Evolutionary conservation across 805 yeast genomes (phyloP).

Genomic region (Candida maris): DNA sequence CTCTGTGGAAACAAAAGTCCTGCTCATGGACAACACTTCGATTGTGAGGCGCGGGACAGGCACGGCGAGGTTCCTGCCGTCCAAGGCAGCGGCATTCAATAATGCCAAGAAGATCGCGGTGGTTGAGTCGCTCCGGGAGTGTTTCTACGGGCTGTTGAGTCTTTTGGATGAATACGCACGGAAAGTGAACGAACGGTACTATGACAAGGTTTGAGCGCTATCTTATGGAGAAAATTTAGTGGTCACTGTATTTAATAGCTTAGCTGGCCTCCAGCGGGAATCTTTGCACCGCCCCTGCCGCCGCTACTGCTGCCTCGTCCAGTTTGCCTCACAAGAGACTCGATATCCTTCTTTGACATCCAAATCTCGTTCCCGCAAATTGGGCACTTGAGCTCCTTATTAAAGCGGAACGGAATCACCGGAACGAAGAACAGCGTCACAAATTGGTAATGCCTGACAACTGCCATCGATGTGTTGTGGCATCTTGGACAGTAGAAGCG

Average conservation of each 20-base stretch:
- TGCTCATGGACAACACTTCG: conserved; percentile 42
- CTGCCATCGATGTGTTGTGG: conserved; percentile 26
- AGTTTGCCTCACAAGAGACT: conserved; percentile 1
- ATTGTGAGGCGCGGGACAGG: conserved; percentile 40
- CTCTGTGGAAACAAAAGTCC: conserved; percentile 33
- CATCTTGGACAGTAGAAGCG: conserved; percentile 25
- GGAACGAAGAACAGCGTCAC: conserved; percentile 27
- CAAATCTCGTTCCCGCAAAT: conserved; percentile 21
- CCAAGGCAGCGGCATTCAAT: conserved; percentile 32
- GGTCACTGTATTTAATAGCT: too few relatives aligned
- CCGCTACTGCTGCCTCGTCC: not conserved
- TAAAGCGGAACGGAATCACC: conserved; percentile 22
- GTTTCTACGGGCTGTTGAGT: conserved; percentile 36
- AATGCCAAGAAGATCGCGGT: conserved; percentile 47
- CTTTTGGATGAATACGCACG: conserved; percentile 28
- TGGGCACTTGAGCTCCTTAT: conserved; percentile 22
- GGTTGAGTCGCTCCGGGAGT: conserved; percentile 42
- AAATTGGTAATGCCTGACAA: conserved; percentile 20
- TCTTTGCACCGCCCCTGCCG: not conserved
- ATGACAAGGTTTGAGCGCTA: conserved; percentile 7
- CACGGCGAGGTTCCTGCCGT: conserved; percentile 31
- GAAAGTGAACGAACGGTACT: conserved; percentile 23
- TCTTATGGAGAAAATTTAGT: too few relatives aligned
- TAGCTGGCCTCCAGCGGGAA: not conserved
- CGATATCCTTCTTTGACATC: conserved; percentile 9